Conservation (phyloP, 345 rosid species). For the Gossypium arboreum region DNA sequence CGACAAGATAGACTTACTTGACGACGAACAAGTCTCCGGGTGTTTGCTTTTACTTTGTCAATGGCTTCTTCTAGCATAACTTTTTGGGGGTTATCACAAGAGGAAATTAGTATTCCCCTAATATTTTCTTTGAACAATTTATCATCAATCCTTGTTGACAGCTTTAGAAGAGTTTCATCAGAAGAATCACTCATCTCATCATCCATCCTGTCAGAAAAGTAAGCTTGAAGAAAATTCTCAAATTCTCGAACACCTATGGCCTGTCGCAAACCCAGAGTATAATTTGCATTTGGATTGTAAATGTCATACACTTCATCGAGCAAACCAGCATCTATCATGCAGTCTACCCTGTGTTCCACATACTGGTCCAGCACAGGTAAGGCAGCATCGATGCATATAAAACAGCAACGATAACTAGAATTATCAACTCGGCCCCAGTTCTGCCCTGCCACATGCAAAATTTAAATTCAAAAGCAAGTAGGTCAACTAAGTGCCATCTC, state of each 20-base stretch:
- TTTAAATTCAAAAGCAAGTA: constrained; percentile 19
- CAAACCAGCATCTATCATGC: constrained; percentile 76
- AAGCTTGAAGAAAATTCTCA: constrained; percentile 46
- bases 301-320: constrained; percentile 75
- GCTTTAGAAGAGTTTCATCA: constrained; percentile 17
- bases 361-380: constrained; percentile 56
- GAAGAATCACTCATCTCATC: constrained; percentile 18
- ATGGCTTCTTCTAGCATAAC: constrained; percentile 59
- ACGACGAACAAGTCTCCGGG: constrained; percentile 80
- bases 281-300: constrained; percentile 56
- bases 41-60: constrained; percentile 67
- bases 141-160: constrained; percentile 26
- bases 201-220: constrained; percentile 23
- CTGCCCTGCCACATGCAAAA: constrained; percentile 75
- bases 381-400: constrained; percentile 70
- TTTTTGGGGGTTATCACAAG: constrained; percentile 36
- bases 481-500: neutral
- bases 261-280: constrained; percentile 78
- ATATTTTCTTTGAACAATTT: constrained; percentile 36
- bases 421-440: constrained; percentile 78
- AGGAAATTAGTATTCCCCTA: constrained; percentile 35
- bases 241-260: constrained; percentile 94
- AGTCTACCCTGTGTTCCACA: constrained; percentile 77
- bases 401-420: constrained; percentile 67
- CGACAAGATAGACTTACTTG: constrained; percentile 55